Evolutionary conservation across 1,284 basidiomycete species (phyloP).

Genomic region (Chalciporus sp.): DNA sequence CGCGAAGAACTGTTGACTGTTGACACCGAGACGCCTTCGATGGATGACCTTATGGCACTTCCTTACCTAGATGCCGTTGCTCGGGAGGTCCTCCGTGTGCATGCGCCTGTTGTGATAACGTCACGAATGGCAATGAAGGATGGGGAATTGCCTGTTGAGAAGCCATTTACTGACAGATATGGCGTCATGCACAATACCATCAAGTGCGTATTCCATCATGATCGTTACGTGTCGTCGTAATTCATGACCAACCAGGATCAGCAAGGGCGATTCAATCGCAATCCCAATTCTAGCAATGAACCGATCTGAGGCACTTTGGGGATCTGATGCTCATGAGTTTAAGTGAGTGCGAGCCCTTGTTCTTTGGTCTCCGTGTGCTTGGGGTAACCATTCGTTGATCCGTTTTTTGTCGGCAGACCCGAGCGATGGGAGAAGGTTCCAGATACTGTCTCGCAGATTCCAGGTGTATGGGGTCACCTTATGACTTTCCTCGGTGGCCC

Average conservation of each 20-base stretch:
- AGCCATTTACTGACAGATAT: constrained; percentile 44
- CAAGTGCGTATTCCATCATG: constrained; percentile 1
- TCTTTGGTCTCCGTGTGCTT: neutral
- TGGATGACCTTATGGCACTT: constrained; percentile 61
- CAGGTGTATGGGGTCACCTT: constrained; percentile 60
- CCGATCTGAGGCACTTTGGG: constrained; percentile 44
- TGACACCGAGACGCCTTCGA: constrained; percentile 51
- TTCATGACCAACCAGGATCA: constrained; percentile 28
- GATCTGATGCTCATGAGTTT: constrained; percentile 44
- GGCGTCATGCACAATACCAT: constrained; percentile 39
- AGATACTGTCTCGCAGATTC: constrained; percentile 46
- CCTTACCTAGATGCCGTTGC: constrained; percentile 66
- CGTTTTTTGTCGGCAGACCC: constrained; percentile 38
- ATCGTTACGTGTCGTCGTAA: neutral
- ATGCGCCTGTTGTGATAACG: constrained; percentile 60
- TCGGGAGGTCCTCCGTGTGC: constrained; percentile 67
- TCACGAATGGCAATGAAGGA: constrained; percentile 54
- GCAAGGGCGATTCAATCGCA: constrained; percentile 38
- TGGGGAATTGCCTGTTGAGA: constrained; percentile 57
- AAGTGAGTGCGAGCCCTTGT: constrained; percentile 7
- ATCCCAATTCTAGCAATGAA: constrained; percentile 30
- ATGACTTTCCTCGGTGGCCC: constrained; percentile 64
- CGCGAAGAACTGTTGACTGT: constrained; percentile 63
- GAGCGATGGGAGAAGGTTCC: constrained; percentile 60
- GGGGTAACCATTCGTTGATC: neutral